phyloP scores from a whole-genome alignment of 2,329 filamentous ascomycete genomes.

The Lachnum nothofagi region DNA sequence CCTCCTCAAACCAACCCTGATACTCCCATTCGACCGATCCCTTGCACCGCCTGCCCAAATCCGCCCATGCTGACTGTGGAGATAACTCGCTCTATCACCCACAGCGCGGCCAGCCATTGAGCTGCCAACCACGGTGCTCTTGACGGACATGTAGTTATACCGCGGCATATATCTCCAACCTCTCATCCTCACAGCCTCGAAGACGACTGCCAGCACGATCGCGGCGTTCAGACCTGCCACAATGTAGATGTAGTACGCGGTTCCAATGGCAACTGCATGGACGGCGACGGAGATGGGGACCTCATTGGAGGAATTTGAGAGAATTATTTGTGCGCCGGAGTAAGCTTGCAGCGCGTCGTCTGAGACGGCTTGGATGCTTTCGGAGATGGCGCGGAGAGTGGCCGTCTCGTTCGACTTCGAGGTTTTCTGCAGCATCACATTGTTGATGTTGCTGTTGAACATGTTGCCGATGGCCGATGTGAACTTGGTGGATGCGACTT shows the following conservation, averaged over 20 bases:
- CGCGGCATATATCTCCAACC: conserved; percentile 2
- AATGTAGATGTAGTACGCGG: conserved; percentile 3
- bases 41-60: not conserved
- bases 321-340: conserved; percentile 34
- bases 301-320: conserved; percentile 18
- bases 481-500: conserved; percentile 2
- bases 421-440: not conserved
- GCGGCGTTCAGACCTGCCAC: not conserved
- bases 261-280: conserved; percentile 2
- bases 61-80: not conserved
- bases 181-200: conserved; percentile 7
- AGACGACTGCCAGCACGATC: conserved; percentile 1
- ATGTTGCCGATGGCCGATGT: conserved; percentile 6
- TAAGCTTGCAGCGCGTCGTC: conserved; percentile 31
- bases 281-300: not conserved
- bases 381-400: not conserved
- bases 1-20: not conserved
- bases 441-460: conserved; percentile 11
- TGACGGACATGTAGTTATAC: conserved; percentile 6
- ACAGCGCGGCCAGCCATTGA: conserved; percentile 1
- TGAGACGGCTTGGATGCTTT: conserved; percentile 9
- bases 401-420: not conserved
- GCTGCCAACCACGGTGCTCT: conserved; percentile 4
- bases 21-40: not conserved
- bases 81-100: not conserved